These are phyloP conservation scores for Pulveroboletus sp. DNA, from an alignment of 768 basidiomycete genomes.

Conservation along the genomic window DNA sequence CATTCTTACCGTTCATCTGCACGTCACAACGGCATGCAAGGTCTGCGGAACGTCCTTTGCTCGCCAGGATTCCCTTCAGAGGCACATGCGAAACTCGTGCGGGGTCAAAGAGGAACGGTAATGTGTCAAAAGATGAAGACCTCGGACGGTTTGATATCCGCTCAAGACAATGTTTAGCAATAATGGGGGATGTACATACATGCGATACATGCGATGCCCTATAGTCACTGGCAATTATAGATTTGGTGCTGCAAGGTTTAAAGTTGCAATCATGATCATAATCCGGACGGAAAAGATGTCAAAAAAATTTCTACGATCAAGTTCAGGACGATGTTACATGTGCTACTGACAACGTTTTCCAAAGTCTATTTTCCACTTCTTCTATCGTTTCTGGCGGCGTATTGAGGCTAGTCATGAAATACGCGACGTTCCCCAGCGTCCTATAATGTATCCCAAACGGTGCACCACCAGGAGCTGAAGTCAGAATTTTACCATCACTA, in stretches of 20 bases:
- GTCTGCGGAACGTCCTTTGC: constrained; percentile 24
- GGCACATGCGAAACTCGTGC: constrained; percentile 21
- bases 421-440: constrained; percentile 88
- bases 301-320: no score
- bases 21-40: constrained; percentile 6
- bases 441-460: constrained; percentile 78
- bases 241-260: no score
- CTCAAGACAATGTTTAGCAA: background rate
- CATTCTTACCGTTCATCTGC: constrained; percentile 22
- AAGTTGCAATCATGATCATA: background rate
- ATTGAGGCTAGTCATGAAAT: constrained; percentile 89
- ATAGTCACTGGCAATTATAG: background rate
- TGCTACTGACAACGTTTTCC: constrained; percentile 31
- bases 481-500: constrained; percentile 24
- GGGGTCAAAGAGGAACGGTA: background rate
- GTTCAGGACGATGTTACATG: background rate
- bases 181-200: background rate
- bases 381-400: constrained; percentile 54
- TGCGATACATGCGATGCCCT: no score
- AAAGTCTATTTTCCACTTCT: constrained; percentile 62
- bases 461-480: constrained; percentile 49
- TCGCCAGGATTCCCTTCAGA: constrained; percentile 24
- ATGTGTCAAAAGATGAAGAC: background rate
- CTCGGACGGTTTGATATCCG: background rate
- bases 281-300: no score